Evolutionary conservation across 2,329 filamentous ascomycete genomes (phyloP).

Genomic region (Cladophialophora exuberans): DNA sequence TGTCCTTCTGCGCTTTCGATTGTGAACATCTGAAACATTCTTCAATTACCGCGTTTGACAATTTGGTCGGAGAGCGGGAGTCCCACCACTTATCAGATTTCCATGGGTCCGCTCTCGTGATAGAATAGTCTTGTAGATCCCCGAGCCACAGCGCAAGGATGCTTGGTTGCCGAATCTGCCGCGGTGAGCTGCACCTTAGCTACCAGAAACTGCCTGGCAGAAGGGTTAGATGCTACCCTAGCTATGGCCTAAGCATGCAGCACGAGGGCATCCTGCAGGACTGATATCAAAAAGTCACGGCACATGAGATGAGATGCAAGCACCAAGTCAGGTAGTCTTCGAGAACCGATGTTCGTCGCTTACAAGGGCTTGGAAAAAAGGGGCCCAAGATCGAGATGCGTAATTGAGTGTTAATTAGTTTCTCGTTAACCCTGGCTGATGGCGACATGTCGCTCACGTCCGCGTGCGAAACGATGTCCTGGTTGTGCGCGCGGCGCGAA

Average conservation of each 20-base stretch:
- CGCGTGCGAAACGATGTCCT: neutral
- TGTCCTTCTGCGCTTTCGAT: neutral
- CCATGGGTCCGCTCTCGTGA: neutral
- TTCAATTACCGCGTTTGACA: neutral
- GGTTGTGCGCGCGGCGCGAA: no score
- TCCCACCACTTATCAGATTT: neutral
- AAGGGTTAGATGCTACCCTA: no score
- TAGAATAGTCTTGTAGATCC: constrained; percentile 4
- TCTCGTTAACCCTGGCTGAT: neutral
- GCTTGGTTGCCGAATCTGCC: neutral
- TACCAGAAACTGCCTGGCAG: neutral
- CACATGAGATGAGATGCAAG: no score
- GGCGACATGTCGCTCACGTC: neutral
- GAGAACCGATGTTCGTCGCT: neutral
- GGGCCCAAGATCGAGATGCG: neutral
- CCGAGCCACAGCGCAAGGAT: neutral
- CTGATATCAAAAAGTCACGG: no score
- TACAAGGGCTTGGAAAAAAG: neutral
- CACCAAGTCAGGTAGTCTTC: neutral
- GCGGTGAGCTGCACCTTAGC: neutral
- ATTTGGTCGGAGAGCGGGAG: neutral
- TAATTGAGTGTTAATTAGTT: neutral
- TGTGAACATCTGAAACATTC: constrained; percentile 6
- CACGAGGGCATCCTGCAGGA: no score
- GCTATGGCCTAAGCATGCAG: no score